Base-by-base conservation (phyloP, 1,139 yeast species). In the Blastobotrys petasosporus region DNA sequence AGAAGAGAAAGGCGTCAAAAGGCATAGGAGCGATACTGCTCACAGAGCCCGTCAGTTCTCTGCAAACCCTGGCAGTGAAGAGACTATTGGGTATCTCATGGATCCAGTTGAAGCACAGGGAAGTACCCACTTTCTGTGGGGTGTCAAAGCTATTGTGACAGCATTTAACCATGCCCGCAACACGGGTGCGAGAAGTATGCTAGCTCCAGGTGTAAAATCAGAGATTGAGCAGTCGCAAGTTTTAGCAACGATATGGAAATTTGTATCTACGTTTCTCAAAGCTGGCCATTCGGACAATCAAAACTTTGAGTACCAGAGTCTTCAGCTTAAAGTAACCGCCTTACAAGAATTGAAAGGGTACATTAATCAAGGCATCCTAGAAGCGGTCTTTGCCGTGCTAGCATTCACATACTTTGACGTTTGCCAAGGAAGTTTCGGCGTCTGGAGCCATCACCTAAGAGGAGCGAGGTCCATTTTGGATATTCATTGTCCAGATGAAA, bases 371-470 rank as follows among this genome's bases (percentile, higher is more conserved):
- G 54, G 52, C 1, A 47, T 45, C 11, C 43, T 54, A 4, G 58
- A 55, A 36, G 58, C 58, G 2, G 48, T 55, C 9, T 55, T 54
- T 35, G 53, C 55, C 7, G 52, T 52, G 11, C 47, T 54, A 32
- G 57, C 55, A 7, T 51, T 55, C 30, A 48, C 56, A 1, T 53
- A 54, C 35, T 50, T 54, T 23, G 59, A 55, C 36, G 58, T 55
- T 4, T 52, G 55, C 29, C 55, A 52, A 29, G 58, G 54, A 11
- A 44, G 55, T 1, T 53, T 53, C 43, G 57, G 56, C 11, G 34
- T 25, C 4, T 54, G 58, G 54, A 51, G 49, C 25, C 50, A 51
- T 15, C 56, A 54, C 32, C 32, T 55, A 3, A 43, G 43, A 16
- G 58, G 56, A 3, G 56, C 58, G 2, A 45, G 57, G 13, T 46